Evolutionary conservation across 2,329 filamentous ascomycete species (phyloP), one percentile per base, ranked within the genome.

Genomic region (Albophoma yamanashiensis): DNA sequence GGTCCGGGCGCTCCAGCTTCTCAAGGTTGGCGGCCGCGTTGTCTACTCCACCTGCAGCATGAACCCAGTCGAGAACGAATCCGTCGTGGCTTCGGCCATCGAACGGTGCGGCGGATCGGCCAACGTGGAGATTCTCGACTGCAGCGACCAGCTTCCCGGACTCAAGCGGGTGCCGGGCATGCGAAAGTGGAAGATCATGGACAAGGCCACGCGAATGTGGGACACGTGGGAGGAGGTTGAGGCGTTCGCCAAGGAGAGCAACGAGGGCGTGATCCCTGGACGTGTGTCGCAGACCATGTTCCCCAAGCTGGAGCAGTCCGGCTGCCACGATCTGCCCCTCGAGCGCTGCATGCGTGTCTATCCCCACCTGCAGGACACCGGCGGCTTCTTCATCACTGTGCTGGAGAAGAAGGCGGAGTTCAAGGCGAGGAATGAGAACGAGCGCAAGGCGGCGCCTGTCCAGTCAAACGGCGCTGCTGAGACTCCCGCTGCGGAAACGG

Each of bases 41-140:
- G 93, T 99, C 58, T 99, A 97, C 78, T 97, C 93, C 3, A 99
- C 94, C 25, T 99, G 94, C 81, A 97, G 92, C 74, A 91, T 99
- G 89, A 99, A 99, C 76, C 94, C 94, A 0, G 86, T 97, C 36
- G 94, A 99, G 78, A 96, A 99, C 69, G 94, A 99, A 76, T 88
- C 94, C 8, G 92, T 97, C 20, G 80, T 99, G 62, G 86, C 90
- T 1, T 88, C 89, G 34, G 94, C 94, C 14, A 92, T 99, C 67
- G 89, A 92, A 67, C 84, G 92, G 60, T 97, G 92, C 69, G 94
- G 94, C 63, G 94, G 94, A 3, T 75, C 84, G 4, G 80, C 82
- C 17, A 94, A 92, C 70, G 89, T 99, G 57, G 83, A 89, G 64
- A 87, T 99, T 53, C 74, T 97, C 60, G 91, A 97, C 73, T 94